Conservation (phyloP, 306 rosid genomes). For the Alnus rubra region DNA sequence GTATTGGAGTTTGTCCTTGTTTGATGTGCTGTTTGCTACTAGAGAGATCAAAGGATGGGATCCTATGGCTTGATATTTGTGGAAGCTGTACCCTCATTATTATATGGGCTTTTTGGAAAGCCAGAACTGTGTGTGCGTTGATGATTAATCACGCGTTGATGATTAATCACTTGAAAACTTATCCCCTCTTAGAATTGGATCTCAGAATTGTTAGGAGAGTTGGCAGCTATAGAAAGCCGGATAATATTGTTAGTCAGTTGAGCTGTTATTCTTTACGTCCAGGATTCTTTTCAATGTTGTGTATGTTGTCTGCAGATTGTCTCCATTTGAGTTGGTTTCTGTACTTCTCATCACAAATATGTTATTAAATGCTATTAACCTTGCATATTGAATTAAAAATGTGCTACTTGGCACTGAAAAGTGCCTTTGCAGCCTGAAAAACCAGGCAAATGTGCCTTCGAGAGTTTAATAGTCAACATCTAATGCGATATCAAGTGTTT, state of each 20-base stretch:
- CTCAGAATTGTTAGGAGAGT: not conserved
- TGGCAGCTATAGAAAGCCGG: not conserved
- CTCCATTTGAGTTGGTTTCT: not conserved
- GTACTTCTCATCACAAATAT: not conserved
- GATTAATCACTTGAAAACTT: not conserved
- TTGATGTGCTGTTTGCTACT: too few relatives aligned
- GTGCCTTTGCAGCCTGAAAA: slow-evolving; percentile 3
- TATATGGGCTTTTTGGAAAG: not conserved
- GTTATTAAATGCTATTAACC: not conserved
- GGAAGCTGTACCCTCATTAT: not conserved
- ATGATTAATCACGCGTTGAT: too few relatives aligned
- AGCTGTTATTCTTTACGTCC: not conserved
- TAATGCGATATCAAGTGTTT: slow-evolving; percentile 1
- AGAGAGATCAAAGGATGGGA: not conserved
- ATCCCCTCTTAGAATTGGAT: not conserved
- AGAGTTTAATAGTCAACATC: not conserved
- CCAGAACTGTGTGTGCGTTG: not conserved
- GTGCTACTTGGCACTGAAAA: not conserved
- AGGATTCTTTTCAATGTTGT: not conserved
- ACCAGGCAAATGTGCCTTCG: slow-evolving; percentile 11
- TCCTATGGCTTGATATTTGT: not conserved
- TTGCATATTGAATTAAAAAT: not conserved
- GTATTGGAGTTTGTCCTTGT: not conserved
- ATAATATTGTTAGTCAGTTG: not conserved
- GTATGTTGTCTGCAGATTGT: not conserved